phyloP scores from a whole-genome alignment of 1,284 basidiomycete genomes.

The Tilletia setariae region DNA sequence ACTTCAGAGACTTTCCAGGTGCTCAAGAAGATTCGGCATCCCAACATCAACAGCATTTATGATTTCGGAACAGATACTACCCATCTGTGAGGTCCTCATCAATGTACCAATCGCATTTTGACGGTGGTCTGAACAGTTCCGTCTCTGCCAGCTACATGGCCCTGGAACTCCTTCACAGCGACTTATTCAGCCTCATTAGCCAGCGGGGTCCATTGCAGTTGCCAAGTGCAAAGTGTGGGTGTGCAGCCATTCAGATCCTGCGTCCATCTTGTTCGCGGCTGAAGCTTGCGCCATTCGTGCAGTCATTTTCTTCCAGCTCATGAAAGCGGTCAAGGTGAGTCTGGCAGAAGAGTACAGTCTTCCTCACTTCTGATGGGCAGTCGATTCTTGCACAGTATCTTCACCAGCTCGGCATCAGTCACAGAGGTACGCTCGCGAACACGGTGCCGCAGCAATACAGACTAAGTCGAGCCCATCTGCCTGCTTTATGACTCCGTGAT shows the following conservation, averaged over 20 bases:
- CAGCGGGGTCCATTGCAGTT: constrained; percentile 1
- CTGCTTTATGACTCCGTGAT: not conserved
- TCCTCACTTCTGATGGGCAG: not conserved
- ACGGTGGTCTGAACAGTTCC: not conserved
- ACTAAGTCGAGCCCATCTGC: not conserved
- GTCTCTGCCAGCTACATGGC: not conserved
- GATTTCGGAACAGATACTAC: not conserved
- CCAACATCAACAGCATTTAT: constrained; percentile 5
- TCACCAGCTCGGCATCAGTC: not conserved
- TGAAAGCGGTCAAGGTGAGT: constrained; percentile 7
- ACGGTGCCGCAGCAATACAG: no score
- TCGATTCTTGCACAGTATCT: not conserved
- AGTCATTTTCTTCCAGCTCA: constrained; percentile 15
- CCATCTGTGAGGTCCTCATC: not conserved
- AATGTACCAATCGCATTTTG: not conserved
- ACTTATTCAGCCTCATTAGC: not conserved
- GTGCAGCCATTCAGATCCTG: not conserved
- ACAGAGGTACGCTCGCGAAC: not conserved
- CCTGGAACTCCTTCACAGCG: constrained; percentile 1
- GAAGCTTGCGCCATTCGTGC: not conserved
- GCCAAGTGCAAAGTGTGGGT: not conserved
- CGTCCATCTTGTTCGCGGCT: no score
- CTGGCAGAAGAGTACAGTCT: not conserved
- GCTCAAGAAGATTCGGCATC: not conserved
- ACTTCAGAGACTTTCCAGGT: not conserved